Percentiles rank a stretch among this genome's conserved stretches.
Evolutionary conservation across 768 basidiomycete species (phyloP).

Genomic region (Lepiota brunneoincarnata): DNA sequence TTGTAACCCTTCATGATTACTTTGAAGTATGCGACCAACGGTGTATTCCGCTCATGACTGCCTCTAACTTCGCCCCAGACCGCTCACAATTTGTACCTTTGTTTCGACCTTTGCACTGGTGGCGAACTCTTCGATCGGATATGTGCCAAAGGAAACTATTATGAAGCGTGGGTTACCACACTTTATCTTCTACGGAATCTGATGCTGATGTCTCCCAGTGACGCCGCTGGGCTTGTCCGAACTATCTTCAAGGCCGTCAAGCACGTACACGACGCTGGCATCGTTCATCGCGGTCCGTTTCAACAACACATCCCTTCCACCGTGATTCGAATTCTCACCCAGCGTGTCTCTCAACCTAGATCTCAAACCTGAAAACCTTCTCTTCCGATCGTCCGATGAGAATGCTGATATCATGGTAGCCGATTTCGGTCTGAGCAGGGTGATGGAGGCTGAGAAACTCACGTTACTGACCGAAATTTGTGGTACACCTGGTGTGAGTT

Average conservation of each 20-base stretch:
- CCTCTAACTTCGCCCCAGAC: constrained; percentile 49
- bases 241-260: constrained; percentile 85
- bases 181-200: neutral
- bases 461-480: constrained; percentile 92
- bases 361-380: constrained; percentile 95
- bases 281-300: constrained; percentile 82
- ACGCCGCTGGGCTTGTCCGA: constrained; percentile 85
- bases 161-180: constrained; percentile 67
- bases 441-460: constrained; percentile 89
- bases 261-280: constrained; percentile 88
- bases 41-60: no score
- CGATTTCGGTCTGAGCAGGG: constrained; percentile 90
- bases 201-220: constrained; percentile 40
- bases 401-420: constrained; percentile 96
- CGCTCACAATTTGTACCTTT: constrained; percentile 88
- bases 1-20: constrained; percentile 94
- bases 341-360: constrained; percentile 40
- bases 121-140: constrained; percentile 99
- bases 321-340: neutral
- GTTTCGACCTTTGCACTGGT: constrained; percentile 95
- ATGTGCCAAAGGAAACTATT: constrained; percentile 96
- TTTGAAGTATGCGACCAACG: constrained; percentile 81
- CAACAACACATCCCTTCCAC: neutral
- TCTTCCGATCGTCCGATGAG: constrained; percentile 87
- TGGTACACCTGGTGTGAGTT: constrained; percentile 81